Percentiles rank a stretch among this genome's conserved stretches.
phyloP scores from a whole-genome alignment of 2,329 filamentous ascomycete species.

The Dryadomyces quercus-mongolicae region DNA sequence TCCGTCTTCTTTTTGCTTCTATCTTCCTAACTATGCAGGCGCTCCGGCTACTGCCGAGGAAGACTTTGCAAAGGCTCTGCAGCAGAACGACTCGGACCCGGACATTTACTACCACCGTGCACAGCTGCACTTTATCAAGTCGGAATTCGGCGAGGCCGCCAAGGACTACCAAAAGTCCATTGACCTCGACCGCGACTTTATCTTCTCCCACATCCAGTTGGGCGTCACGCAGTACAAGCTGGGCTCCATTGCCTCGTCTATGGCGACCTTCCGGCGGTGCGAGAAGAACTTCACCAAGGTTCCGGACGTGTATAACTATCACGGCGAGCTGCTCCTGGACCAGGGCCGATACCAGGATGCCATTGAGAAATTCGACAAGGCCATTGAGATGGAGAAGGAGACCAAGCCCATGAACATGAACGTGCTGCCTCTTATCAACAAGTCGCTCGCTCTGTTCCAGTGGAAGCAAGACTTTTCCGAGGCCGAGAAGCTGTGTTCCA shows the following conservation, averaged over 20 bases:
- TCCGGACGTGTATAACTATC: slow-evolving; percentile 99
- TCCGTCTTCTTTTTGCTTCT: not conserved
- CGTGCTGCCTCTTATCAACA: slow-evolving; percentile 95
- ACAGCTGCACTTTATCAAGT: slow-evolving; percentile 95
- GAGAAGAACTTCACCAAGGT: slow-evolving; percentile 98
- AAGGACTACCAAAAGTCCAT: slow-evolving; percentile 99
- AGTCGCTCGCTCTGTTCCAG: slow-evolving; percentile 91
- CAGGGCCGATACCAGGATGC: slow-evolving; percentile 93
- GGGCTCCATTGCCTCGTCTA: slow-evolving; percentile 92
- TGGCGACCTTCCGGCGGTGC: slow-evolving; percentile 94
- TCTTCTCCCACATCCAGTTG: slow-evolving; percentile 98
- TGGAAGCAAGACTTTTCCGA: slow-evolving; percentile 96
- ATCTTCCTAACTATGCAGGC: slow-evolving; percentile 32
- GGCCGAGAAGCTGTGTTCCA: slow-evolving; percentile 92
- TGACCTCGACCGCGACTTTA: slow-evolving; percentile 88
- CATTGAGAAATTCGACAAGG: slow-evolving; percentile 94
- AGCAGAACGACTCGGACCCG: slow-evolving; percentile 77
- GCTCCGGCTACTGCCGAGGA: slow-evolving; percentile 75
- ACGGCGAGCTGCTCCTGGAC: slow-evolving; percentile 90
- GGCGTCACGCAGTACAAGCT: slow-evolving; percentile 99
- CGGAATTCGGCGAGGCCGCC: slow-evolving; percentile 82
- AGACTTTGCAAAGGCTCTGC: slow-evolving; percentile 77
- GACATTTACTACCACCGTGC: slow-evolving; percentile 99
- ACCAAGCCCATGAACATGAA: slow-evolving; percentile 94
- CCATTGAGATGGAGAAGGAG: slow-evolving; percentile 97